These are phyloP conservation scores for Stenocarpella maydis DNA, from an alignment of 2,329 filamentous ascomycete species.

Conservation along the genomic window DNA sequence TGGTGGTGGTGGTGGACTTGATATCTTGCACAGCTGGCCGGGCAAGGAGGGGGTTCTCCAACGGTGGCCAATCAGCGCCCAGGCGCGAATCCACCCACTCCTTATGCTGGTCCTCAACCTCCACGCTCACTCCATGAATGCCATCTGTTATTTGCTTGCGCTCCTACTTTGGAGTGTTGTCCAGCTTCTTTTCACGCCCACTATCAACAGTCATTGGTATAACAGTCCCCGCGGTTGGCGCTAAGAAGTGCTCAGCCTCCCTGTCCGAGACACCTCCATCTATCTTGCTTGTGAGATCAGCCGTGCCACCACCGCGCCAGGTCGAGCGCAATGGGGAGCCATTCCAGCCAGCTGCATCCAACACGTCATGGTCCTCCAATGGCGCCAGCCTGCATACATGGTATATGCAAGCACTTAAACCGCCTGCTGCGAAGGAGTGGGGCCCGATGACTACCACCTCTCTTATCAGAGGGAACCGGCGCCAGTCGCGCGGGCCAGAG, in stretches of 20 bases:
- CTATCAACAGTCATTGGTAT: background rate
- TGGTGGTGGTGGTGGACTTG: background rate
- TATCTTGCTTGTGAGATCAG: background rate
- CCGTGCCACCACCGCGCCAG: background rate
- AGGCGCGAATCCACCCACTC: background rate
- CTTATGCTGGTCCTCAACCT: background rate
- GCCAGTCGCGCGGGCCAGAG: background rate
- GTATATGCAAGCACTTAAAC: constrained; percentile 37
- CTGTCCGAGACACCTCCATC: background rate
- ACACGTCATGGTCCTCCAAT: constrained; percentile 34
- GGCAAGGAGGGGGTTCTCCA: background rate
- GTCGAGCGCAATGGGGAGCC: constrained; percentile 16
- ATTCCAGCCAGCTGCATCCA: constrained; percentile 28
- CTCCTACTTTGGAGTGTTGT: background rate
- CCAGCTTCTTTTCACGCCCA: background rate
- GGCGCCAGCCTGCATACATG: constrained; percentile 12
- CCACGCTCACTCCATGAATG: no score
- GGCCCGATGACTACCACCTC: background rate
- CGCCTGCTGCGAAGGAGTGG: constrained; percentile 30
- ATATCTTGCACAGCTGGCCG: background rate
- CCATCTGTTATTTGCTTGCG: background rate
- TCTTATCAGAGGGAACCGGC: background rate
- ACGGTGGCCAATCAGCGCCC: constrained; percentile 1
- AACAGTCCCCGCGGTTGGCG: constrained; percentile 11
- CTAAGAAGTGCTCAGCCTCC: constrained; percentile 16